A percentile compares a stretch with the other conserved stretches of the same genome.
phyloP scores from a whole-genome alignment of 306 rosid species.

The Alnus rubra region DNA sequence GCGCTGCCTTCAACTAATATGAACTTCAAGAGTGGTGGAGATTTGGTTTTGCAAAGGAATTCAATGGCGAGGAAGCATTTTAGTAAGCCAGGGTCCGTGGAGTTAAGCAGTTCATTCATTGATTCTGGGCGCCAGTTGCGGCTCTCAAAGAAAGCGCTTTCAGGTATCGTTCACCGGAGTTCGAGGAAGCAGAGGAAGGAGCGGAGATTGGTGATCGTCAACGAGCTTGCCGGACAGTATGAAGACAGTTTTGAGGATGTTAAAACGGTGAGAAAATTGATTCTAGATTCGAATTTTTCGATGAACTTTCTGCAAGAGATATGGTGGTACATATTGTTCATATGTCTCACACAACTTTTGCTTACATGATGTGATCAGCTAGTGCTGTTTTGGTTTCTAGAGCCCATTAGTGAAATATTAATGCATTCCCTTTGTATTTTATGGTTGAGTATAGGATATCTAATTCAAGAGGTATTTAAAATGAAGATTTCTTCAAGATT shows the following conservation, averaged over 20 bases:
- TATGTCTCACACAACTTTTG: neutral
- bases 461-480: neutral
- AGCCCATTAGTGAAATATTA: neutral
- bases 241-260: constrained; percentile 87
- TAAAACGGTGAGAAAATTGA: constrained; percentile 55
- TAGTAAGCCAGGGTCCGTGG: constrained; percentile 40
- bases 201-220: constrained; percentile 50
- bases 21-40: constrained; percentile 66
- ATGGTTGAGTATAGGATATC: neutral
- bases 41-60: constrained; percentile 49
- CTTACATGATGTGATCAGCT: neutral
- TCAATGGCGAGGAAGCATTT: constrained; percentile 45
- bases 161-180: constrained; percentile 38
- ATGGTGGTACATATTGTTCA: too few relatives aligned
- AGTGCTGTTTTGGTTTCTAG: neutral
- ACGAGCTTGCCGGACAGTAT: constrained; percentile 83
- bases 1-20: constrained; percentile 61
- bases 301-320: neutral
- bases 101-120: constrained; percentile 65
- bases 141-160: constrained; percentile 38
- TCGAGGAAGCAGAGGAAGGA: constrained; percentile 62
- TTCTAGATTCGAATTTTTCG: neutral
- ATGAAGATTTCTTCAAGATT: neutral
- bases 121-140: constrained; percentile 63
- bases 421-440: neutral